Evolutionary conservation across 257 asterid genomes (phyloP).

Genomic region (Solanum raphanifolium): DNA sequence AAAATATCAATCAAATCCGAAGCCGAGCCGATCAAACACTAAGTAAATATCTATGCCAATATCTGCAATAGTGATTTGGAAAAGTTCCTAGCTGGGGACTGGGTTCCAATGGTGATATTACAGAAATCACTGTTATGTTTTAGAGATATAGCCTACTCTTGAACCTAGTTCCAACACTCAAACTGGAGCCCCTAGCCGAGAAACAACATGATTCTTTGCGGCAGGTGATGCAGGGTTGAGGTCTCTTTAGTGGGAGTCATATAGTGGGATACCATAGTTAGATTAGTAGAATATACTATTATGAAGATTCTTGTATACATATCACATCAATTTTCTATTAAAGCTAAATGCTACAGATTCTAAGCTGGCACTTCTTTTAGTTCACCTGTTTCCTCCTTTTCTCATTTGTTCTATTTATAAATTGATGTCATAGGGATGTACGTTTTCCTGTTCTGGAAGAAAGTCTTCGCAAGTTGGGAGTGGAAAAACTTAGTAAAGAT

Average conservation of each 20-base stretch:
- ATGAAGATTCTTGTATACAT: neutral
- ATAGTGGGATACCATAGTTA: neutral
- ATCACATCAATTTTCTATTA: neutral
- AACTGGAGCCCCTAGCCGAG: neutral
- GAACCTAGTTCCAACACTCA: neutral
- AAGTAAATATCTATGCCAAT: neutral
- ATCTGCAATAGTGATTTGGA: neutral
- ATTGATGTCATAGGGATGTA: slow-evolving; percentile 41
- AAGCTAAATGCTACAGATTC: neutral
- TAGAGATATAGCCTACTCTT: neutral
- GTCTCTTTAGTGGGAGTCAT: neutral
- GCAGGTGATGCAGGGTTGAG: neutral
- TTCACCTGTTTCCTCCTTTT: neutral
- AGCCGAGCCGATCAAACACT: neutral
- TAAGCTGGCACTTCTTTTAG: neutral
- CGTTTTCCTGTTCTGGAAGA: slow-evolving; percentile 93
- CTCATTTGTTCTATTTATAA: neutral
- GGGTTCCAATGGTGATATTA: neutral
- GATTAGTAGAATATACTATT: neutral
- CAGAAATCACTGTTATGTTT: neutral
- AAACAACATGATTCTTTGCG: neutral
- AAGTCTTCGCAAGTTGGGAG: slow-evolving; percentile 94
- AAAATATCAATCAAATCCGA: neutral
- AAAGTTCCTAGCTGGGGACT: neutral
- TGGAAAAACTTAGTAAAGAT: slow-evolving; percentile 96